Conservation (phyloP, 2,329 filamentous ascomycete genomes). For the Arthrocladium fulminans region DNA sequence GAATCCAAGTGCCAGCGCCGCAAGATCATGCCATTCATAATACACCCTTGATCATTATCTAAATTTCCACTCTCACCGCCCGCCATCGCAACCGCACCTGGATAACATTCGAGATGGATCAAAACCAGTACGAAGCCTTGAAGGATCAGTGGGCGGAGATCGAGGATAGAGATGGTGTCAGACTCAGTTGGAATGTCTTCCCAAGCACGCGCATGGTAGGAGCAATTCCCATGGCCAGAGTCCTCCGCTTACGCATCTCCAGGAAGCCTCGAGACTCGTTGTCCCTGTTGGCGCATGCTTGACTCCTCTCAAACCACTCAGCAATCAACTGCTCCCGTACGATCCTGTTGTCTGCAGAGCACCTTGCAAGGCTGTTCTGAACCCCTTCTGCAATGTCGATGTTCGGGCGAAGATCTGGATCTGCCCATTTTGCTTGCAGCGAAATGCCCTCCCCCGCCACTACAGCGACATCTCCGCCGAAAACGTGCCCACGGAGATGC, state of each 20-base stretch:
- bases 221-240: conserved; percentile 18
- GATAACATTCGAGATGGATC: conserved; percentile 55
- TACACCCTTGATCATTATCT: not conserved
- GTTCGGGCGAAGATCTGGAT: conserved; percentile 60
- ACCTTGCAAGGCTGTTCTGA: conserved; percentile 89
- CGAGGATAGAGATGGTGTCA: conserved; percentile 90
- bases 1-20: not conserved
- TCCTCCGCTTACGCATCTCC: conserved; percentile 26
- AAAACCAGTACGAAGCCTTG: conserved; percentile 60
- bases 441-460: conserved; percentile 56
- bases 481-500: conserved; percentile 57
- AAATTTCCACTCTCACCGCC: not conserved
- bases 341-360: conserved; percentile 95
- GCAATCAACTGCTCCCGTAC: conserved; percentile 83
- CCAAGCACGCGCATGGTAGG: conserved; percentile 92
- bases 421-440: conserved; percentile 59
- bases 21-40: not conserved
- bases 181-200: conserved; percentile 97
- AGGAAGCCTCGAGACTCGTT: conserved; percentile 90
- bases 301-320: conserved; percentile 91
- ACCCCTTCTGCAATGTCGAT: conserved; percentile 78
- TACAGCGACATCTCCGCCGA: conserved; percentile 62
- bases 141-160: conserved; percentile 96
- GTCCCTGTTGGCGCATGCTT: conserved; percentile 95
- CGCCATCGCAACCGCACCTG: not conserved